Conservation (phyloP, 306 rosid genomes). For the Ormosia emarginata region DNA sequence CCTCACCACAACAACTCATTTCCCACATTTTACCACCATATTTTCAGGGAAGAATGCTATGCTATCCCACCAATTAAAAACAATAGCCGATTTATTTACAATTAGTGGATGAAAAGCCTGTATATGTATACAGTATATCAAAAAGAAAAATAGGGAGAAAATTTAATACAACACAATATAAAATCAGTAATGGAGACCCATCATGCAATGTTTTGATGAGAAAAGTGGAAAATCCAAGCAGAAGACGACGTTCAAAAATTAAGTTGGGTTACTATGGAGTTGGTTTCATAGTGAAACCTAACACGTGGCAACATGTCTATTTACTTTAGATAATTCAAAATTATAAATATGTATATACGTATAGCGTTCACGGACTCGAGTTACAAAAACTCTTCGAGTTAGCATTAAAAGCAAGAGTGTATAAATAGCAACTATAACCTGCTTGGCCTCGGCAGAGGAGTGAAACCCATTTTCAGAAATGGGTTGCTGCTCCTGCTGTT, state of each 20-base stretch:
- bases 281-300: background rate
- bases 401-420: background rate
- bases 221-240: background rate
- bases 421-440: conserved; percentile 53
- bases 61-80: background rate
- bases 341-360: background rate
- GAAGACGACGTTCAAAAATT: background rate
- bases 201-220: background rate
- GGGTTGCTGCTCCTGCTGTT: conserved; percentile 61
- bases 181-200: background rate
- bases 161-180: background rate
- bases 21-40: conserved; percentile 10
- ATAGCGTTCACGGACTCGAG: background rate
- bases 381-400: background rate
- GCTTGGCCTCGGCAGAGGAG: conserved; percentile 62
- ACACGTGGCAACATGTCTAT: background rate
- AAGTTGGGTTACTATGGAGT: background rate
- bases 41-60: background rate
- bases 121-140: background rate
- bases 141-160: background rate
- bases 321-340: background rate
- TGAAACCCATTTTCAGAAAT: conserved; percentile 62
- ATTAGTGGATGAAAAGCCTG: background rate
- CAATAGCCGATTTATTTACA: background rate
- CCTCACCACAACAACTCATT: conserved; percentile 48